Evolutionary conservation across 306 rosid genomes (phyloP).

Genomic region (Castanospermum australe): DNA sequence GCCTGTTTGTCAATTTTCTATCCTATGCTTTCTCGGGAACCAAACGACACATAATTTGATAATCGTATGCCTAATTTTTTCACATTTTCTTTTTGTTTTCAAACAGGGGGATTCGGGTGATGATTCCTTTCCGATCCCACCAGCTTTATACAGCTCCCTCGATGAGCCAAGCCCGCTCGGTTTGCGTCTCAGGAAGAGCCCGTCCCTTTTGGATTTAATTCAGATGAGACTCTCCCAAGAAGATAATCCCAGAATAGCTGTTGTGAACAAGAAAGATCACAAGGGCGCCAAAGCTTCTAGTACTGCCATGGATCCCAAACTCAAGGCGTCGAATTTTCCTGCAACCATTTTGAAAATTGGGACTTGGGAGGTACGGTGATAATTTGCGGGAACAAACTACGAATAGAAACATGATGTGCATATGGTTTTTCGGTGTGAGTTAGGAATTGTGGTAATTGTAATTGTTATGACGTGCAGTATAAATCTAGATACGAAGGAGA

Average conservation of each 20-base stretch:
- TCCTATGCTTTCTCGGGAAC: too few species aligned
- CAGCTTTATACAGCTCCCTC: conserved; percentile 54
- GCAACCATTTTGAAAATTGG: conserved; percentile 70
- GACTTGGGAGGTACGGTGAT: conserved; percentile 67
- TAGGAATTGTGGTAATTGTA: background rate
- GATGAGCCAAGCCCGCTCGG: conserved; percentile 96
- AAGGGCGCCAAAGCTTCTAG: conserved; percentile 33
- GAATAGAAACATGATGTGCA: background rate
- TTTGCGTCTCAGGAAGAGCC: conserved; percentile 80
- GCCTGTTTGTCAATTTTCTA: too few species aligned
- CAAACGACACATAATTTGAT: too few species aligned
- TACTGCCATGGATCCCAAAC: conserved; percentile 49
- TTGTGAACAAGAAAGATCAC: conserved; percentile 42
- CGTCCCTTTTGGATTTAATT: conserved; percentile 77
- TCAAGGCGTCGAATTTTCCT: conserved; percentile 82
- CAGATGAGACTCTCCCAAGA: conserved; percentile 81
- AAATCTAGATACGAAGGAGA: conserved; percentile 86
- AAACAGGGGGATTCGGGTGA: too few species aligned
- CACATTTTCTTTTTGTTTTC: too few species aligned
- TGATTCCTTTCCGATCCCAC: background rate
- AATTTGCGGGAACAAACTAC: background rate
- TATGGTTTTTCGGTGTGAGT: background rate
- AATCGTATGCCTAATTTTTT: too few species aligned
- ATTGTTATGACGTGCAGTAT: conserved; percentile 53
- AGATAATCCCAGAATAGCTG: conserved; percentile 15